Conservation (phyloP, 129 eudicot genomes). For the Pittosporum tobira region DNA sequence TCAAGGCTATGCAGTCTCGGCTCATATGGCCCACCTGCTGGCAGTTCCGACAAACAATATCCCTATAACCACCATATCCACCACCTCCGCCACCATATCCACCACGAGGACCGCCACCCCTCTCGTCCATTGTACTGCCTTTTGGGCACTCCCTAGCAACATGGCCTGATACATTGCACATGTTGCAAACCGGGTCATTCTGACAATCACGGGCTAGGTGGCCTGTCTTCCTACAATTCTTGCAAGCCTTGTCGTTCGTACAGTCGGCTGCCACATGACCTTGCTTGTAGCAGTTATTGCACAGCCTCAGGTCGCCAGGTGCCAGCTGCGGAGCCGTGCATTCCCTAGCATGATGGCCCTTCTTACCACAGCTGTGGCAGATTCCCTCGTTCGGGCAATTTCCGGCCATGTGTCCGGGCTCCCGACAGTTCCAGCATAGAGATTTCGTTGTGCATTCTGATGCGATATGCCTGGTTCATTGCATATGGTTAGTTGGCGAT, state of each 20-base stretch:
- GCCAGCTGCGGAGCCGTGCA: too few relatives aligned
- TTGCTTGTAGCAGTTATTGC: constrained; percentile 29
- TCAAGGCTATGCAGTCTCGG: constrained; percentile 68
- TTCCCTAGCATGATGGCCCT: constrained; percentile 30
- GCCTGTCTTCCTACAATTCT: constrained; percentile 29
- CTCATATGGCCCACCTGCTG: constrained; percentile 93
- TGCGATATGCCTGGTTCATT: constrained; percentile 36
- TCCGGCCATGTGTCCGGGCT: constrained; percentile 29
- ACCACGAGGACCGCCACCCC: constrained; percentile 20
- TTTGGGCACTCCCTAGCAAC: constrained; percentile 26
- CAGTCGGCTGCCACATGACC: constrained; percentile 36
- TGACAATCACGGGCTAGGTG: constrained; percentile 35
- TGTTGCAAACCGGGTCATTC: constrained; percentile 33
- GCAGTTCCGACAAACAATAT: constrained; percentile 77
- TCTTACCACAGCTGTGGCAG: constrained; percentile 31
- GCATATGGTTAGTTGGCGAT: too few relatives aligned
- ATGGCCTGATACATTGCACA: constrained; percentile 25
- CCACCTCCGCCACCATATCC: too few relatives aligned
- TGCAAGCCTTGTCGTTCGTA: constrained; percentile 33
- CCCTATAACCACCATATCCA: constrained; percentile 71
- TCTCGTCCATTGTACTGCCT: constrained; percentile 1
- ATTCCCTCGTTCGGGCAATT: constrained; percentile 25
- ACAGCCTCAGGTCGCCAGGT: constrained; percentile 20
- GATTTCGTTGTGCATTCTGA: constrained; percentile 29
- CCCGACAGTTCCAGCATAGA: constrained; percentile 34